Evolutionary conservation across 176 grass and related monocot species (phyloP).

Genomic region (Phoenix dactylifera): DNA sequence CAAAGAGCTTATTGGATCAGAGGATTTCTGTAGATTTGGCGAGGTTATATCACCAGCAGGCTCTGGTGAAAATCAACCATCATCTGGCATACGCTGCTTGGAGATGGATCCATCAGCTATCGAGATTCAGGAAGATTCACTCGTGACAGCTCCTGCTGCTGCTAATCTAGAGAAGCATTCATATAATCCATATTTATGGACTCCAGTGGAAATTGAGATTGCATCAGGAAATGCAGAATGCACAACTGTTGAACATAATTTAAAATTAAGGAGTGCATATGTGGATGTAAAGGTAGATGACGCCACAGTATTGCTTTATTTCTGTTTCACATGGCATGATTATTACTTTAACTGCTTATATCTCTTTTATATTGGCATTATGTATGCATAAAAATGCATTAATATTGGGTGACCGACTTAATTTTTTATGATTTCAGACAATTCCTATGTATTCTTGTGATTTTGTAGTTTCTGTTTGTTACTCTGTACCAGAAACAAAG

Average conservation of each 20-base stretch:
- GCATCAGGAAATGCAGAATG: constrained; percentile 71
- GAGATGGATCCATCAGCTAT: neutral
- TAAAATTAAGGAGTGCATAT: constrained; percentile 90
- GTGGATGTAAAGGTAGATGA: constrained; percentile 72
- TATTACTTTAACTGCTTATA: neutral
- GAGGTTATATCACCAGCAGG: constrained; percentile 13
- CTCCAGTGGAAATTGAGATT: constrained; percentile 61
- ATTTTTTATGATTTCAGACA: no score
- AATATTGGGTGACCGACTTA: no score
- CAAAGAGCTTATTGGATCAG: constrained; percentile 43
- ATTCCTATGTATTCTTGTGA: no score
- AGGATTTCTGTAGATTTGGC: constrained; percentile 23
- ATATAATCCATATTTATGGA: constrained; percentile 72
- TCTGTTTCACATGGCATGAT: constrained; percentile 1
- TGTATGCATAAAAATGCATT: no score
- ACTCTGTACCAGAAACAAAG: no score
- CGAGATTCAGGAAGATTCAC: constrained; percentile 7
- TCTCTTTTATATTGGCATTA: no score
- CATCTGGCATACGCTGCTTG: neutral
- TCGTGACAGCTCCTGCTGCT: neutral
- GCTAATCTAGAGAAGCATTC: constrained; percentile 11
- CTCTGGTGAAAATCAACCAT: constrained; percentile 14
- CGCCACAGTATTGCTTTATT: constrained; percentile 11
- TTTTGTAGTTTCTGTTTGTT: no score
- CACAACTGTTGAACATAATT: constrained; percentile 51